A percentile compares a stretch with the other conserved stretches of the same genome.
These are phyloP conservation scores for Candida succiphila DNA, from an alignment of 805 yeast species.

Conservation along the genomic window DNA sequence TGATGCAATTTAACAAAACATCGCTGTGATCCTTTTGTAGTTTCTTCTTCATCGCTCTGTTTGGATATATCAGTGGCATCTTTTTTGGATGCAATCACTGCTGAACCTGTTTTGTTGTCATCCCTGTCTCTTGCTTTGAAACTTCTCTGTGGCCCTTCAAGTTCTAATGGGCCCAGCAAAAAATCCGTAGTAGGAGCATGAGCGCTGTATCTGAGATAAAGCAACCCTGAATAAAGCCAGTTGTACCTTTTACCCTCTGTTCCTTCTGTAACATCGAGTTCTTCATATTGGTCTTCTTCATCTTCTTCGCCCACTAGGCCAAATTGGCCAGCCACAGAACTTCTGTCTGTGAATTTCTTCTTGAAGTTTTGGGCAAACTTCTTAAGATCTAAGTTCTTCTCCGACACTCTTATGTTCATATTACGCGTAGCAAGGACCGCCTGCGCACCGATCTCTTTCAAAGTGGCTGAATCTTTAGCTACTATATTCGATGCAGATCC, in stretches of 20 bases:
- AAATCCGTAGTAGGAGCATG: slow-evolving; percentile 47
- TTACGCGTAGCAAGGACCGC: slow-evolving; percentile 57
- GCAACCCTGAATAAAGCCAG: slow-evolving; percentile 51
- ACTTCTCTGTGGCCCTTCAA: slow-evolving; percentile 40
- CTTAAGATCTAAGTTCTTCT: slow-evolving; percentile 35
- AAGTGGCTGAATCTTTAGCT: slow-evolving; percentile 59
- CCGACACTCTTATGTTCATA: slow-evolving; percentile 47
- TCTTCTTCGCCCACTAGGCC: too few species aligned
- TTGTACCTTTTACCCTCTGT: slow-evolving; percentile 22
- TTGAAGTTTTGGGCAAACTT: slow-evolving; percentile 33
- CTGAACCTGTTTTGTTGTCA: slow-evolving; percentile 25
- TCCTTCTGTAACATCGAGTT: slow-evolving; percentile 8
- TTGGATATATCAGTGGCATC: slow-evolving; percentile 39
- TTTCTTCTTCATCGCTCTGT: slow-evolving; percentile 40
- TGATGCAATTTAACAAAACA: slow-evolving; percentile 31
- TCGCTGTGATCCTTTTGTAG: slow-evolving; percentile 52
- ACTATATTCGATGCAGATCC: slow-evolving; percentile 26
- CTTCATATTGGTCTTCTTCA: slow-evolving; percentile 8
- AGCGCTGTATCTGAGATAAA: slow-evolving; percentile 34
- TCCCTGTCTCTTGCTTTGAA: slow-evolving; percentile 28
- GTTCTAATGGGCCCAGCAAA: slow-evolving; percentile 60
- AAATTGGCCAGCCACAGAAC: slow-evolving; percentile 16
- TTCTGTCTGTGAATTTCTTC: slow-evolving; percentile 24
- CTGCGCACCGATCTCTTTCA: slow-evolving; percentile 48
- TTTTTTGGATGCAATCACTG: slow-evolving; percentile 47